Conservation (phyloP, 2,329 filamentous ascomycete species). For the Triangularia verruculosa region DNA sequence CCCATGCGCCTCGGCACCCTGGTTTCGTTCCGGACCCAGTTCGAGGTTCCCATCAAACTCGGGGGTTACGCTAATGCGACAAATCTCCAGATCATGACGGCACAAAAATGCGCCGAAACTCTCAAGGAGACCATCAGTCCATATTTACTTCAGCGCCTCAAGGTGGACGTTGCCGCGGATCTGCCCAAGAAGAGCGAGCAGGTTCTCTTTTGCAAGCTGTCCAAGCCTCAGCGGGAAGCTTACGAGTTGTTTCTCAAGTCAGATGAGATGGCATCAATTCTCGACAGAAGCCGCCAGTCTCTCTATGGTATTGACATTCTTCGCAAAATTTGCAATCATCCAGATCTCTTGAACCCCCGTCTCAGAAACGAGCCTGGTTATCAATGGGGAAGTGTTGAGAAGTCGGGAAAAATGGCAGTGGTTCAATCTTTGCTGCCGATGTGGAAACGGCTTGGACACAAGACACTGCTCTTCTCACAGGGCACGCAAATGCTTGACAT, state of each 20-base stretch:
- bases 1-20: constrained; percentile 92
- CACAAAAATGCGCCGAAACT: constrained; percentile 89
- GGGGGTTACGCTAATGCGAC: constrained; percentile 95
- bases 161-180: constrained; percentile 89
- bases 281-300: constrained; percentile 71
- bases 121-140: constrained; percentile 91
- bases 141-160: constrained; percentile 87
- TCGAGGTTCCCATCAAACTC: constrained; percentile 88
- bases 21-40: constrained; percentile 84
- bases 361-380: constrained; percentile 60
- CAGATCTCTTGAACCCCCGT: constrained; percentile 72
- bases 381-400: constrained; percentile 71
- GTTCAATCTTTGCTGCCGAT: constrained; percentile 81
- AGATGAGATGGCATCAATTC: constrained; percentile 79
- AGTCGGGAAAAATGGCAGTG: constrained; percentile 95
- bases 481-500: constrained; percentile 95
- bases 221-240: constrained; percentile 69
- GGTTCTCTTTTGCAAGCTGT: constrained; percentile 93
- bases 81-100: constrained; percentile 90
- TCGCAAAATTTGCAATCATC: constrained; percentile 96
- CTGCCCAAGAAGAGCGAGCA: constrained; percentile 94
- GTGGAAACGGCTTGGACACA: constrained; percentile 89
- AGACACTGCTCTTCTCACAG: constrained; percentile 89
- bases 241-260: constrained; percentile 82
- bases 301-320: constrained; percentile 88